Evolutionary conservation across 2,329 filamentous ascomycete species (phyloP).

Genomic region (Apiospora arundinis): DNA sequence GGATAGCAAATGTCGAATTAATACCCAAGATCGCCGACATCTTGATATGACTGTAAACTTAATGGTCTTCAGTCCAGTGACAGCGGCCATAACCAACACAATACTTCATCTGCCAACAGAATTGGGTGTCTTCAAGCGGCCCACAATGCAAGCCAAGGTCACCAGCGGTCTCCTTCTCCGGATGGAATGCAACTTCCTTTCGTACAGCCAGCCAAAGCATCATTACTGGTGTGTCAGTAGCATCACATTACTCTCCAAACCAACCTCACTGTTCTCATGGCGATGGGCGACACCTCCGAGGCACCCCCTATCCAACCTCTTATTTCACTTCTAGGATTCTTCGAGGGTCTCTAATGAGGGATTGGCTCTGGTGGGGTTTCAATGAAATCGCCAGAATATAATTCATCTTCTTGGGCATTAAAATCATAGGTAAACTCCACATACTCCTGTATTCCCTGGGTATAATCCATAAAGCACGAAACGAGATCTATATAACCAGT

Average conservation of each 20-base stretch:
- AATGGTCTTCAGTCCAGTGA: too few relatives aligned
- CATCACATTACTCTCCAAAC: not conserved
- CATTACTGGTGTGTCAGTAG: not conserved
- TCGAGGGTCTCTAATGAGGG: too few relatives aligned
- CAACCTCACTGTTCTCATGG: not conserved
- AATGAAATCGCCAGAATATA: not conserved
- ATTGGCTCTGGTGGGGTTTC: not conserved
- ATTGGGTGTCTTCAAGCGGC: not conserved
- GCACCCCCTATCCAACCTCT: not conserved
- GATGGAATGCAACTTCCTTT: not conserved
- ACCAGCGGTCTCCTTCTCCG: not conserved
- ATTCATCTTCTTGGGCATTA: not conserved
- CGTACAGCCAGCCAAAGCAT: not conserved
- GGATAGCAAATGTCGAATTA: too few relatives aligned
- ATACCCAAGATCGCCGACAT: too few relatives aligned
- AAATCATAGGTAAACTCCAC: not conserved
- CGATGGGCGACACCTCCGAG: not conserved
- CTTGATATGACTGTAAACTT: too few relatives aligned
- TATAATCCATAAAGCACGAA: not conserved
- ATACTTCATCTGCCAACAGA: not conserved
- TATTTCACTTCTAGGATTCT: not conserved
- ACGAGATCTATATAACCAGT: not conserved
- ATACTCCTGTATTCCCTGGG: not conserved
- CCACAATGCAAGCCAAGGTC: not conserved
- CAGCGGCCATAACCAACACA: too few relatives aligned